phyloP scores from a whole-genome alignment of 495 filamentous ascomycete species.

The Penicillium paradoxum region DNA sequence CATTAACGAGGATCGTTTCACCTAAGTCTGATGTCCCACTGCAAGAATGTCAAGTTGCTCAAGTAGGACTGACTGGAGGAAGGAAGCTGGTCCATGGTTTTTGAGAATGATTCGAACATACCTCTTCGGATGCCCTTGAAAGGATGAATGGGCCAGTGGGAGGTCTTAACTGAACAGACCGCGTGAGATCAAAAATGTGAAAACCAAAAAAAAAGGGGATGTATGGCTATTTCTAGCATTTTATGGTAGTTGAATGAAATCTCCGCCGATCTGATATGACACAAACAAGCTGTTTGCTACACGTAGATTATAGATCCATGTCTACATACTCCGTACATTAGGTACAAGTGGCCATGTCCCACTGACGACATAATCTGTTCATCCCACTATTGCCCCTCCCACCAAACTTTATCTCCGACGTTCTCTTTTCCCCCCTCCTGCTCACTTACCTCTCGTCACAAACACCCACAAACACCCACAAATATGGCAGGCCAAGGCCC shows the following conservation, averaged over 20 bases:
- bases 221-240: not conserved
- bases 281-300: too few relatives aligned
- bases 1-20: not conserved
- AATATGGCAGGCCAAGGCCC: conserved; percentile 24
- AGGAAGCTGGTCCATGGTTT: too few relatives aligned
- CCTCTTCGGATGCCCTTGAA: not conserved
- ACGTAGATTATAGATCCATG: too few relatives aligned
- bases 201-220: not conserved
- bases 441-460: not conserved
- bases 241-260: conserved; percentile 4
- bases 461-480: not conserved
- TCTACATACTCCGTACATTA: too few relatives aligned
- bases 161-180: not conserved
- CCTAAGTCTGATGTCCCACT: not conserved
- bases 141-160: not conserved
- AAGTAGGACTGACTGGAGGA: not conserved
- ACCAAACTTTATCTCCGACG: not conserved
- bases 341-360: not conserved
- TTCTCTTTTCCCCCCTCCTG: not conserved
- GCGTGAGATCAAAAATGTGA: conserved; percentile 1
- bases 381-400: conserved; percentile 9
- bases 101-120: not conserved
- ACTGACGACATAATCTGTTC: conserved; percentile 9
- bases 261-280: not conserved
- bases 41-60: not conserved